Conservation (phyloP, 768 basidiomycete species). For the Podaxis sp. region DNA sequence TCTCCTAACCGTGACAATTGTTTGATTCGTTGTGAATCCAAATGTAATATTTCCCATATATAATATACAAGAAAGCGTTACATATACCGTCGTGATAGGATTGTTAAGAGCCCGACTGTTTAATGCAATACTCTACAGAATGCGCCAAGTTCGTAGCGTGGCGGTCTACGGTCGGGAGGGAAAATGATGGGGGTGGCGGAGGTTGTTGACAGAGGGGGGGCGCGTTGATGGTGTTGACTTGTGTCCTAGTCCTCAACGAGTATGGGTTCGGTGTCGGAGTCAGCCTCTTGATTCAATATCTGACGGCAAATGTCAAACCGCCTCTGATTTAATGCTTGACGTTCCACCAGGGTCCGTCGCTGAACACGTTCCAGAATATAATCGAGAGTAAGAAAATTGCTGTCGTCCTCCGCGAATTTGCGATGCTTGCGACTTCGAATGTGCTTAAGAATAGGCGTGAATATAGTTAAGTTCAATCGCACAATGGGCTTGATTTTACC, state of each 20-base stretch:
- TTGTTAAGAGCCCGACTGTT: not conserved
- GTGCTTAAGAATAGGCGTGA: slow-evolving; percentile 50
- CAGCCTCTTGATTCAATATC: slow-evolving; percentile 11
- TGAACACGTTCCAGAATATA: slow-evolving; percentile 62
- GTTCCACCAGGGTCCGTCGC: slow-evolving; percentile 37
- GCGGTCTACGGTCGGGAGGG: not conserved
- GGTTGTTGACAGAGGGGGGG: too few relatives aligned
- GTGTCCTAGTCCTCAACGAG: not conserved
- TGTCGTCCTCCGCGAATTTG: slow-evolving; percentile 74
- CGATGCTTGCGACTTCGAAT: slow-evolving; percentile 69
- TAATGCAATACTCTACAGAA: slow-evolving; percentile 2
- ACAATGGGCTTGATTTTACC: slow-evolving; percentile 44
- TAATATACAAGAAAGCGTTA: slow-evolving; percentile 12
- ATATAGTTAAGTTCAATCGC: not conserved
- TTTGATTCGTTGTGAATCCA: slow-evolving; percentile 12
- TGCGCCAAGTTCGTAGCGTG: not conserved
- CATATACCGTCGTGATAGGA: slow-evolving; percentile 5
- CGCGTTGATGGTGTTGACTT: too few relatives aligned
- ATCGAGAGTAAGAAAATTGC: slow-evolving; percentile 82
- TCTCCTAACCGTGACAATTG: slow-evolving; percentile 39
- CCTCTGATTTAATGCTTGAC: slow-evolving; percentile 24
- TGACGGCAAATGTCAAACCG: slow-evolving; percentile 16
- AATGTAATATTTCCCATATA: slow-evolving; percentile 11
- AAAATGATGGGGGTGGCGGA: not conserved
- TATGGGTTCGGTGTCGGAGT: slow-evolving; percentile 2